A percentile compares a stretch with the other conserved stretches of the same genome.
These are phyloP conservation scores for Diplotaxis tenuifolia DNA, from an alignment of 345 rosid species.

Conservation along the genomic window DNA sequence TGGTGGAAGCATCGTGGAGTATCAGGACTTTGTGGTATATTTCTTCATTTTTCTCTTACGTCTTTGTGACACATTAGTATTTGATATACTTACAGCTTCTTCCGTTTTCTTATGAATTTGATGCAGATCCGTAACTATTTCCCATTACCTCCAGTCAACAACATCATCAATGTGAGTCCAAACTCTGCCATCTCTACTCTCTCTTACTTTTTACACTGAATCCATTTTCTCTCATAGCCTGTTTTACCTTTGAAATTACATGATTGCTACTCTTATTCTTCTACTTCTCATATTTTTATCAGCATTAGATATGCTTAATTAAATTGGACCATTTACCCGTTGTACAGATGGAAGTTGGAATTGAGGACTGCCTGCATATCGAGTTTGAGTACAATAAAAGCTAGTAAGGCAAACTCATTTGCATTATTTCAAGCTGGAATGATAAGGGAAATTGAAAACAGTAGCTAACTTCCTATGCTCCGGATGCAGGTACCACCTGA, in stretches of 20 bases:
- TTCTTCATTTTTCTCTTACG: not conserved
- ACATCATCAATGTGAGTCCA: conserved; percentile 83
- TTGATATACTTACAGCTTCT: not conserved
- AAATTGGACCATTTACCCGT: conserved; percentile 13
- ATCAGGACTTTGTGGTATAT: conserved; percentile 87
- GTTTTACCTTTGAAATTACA: not conserved
- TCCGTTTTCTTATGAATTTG: not conserved
- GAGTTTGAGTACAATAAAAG: conserved; percentile 98
- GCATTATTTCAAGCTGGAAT: not conserved
- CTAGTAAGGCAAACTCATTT: conserved; percentile 55
- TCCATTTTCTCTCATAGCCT: not conserved
- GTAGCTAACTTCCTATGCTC: not conserved
- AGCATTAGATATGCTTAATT: conserved; percentile 11
- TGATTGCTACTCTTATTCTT: not conserved
- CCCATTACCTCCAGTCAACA: conserved; percentile 76
- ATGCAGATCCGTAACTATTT: conserved; percentile 80
- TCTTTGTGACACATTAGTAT: not conserved
- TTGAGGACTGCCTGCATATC: conserved; percentile 94
- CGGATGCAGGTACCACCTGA: conserved; percentile 80
- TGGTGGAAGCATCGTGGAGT: conserved; percentile 88
- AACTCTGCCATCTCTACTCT: not conserved
- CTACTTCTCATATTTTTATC: not conserved
- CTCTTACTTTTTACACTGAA: conserved; percentile 2
- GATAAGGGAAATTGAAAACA: not conserved
- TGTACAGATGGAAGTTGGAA: conserved; percentile 97